These are phyloP conservation scores for Desmodesmus armatus DNA, from an alignment of 139 green algal species.

Conservation along the genomic window DNA sequence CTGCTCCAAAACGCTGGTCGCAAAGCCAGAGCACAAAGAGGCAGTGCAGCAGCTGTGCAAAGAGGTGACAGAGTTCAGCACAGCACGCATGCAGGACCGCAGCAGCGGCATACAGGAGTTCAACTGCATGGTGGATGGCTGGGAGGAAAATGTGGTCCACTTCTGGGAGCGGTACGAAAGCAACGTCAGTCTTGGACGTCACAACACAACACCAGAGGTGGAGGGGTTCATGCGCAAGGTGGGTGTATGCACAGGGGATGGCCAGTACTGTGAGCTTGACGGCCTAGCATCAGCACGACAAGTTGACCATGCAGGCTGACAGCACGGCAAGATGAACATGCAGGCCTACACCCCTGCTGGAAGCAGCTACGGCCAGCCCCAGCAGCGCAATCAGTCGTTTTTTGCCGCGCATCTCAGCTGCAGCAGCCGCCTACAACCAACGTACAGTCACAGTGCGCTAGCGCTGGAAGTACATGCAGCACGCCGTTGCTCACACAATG, in stretches of 20 bases:
- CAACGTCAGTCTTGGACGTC: conserved; percentile 62
- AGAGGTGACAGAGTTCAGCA: conserved; percentile 58
- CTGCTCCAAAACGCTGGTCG: conserved; percentile 79
- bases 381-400: too few species aligned
- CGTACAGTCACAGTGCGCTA: too few species aligned
- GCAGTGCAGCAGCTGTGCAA: conserved; percentile 63
- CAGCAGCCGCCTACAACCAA: too few species aligned
- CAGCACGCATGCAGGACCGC: conserved; percentile 43
- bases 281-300: background rate
- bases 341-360: too few species aligned
- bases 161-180: conserved; percentile 82
- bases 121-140: conserved; percentile 53
- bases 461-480: too few species aligned
- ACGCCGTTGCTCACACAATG: too few species aligned
- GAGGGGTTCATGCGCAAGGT: conserved; percentile 71
- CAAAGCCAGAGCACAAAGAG: conserved; percentile 54
- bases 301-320: too few species aligned
- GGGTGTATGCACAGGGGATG: background rate
- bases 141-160: conserved; percentile 67
- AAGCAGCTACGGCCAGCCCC: too few species aligned
- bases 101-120: conserved; percentile 68
- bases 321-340: too few species aligned
- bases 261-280: background rate
- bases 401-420: too few species aligned
- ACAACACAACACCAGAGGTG: conserved; percentile 62